These are phyloP conservation scores for Tolypocladium amazonense DNA, from an alignment of 2,329 filamentous ascomycete species.

Conservation along the genomic window DNA sequence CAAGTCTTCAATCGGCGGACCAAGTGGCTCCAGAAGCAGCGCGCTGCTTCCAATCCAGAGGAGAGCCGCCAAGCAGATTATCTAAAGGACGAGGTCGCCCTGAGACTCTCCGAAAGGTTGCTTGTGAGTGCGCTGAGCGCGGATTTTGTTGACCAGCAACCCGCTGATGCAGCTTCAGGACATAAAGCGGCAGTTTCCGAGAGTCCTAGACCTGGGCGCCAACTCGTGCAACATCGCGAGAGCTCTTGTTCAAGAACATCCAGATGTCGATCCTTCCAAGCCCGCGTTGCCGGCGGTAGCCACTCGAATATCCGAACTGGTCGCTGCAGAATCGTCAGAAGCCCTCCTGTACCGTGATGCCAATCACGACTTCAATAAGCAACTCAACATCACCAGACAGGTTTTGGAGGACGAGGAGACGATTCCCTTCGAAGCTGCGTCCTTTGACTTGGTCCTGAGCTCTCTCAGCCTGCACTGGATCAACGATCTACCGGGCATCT, in stretches of 20 bases:
- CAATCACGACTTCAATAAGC: conserved; percentile 60
- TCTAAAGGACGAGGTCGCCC: conserved; percentile 83
- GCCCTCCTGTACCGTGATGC: conserved; percentile 72
- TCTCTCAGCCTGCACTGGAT: conserved; percentile 92
- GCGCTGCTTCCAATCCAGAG: conserved; percentile 61
- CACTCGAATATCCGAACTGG: conserved; percentile 60
- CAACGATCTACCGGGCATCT: conserved; percentile 81
- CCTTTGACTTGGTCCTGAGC: conserved; percentile 84
- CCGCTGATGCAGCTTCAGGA: conserved; percentile 42
- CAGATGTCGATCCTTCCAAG: conserved; percentile 46
- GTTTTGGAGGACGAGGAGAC: conserved; percentile 66
- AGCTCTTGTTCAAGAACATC: conserved; percentile 61
- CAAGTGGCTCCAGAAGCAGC: conserved; percentile 88
- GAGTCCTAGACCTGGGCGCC: conserved; percentile 84
- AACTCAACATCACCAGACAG: conserved; percentile 61
- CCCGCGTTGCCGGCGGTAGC: conserved; percentile 57
- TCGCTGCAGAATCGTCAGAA: conserved; percentile 72
- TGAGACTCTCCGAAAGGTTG: conserved; percentile 72
- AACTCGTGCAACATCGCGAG: conserved; percentile 92
- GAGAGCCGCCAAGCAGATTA: conserved; percentile 78
- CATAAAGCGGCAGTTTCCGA: conserved; percentile 78
- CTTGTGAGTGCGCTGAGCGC: conserved; percentile 39
- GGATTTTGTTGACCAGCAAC: not conserved
- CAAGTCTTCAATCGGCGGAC: conserved; percentile 84
- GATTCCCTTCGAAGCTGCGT: conserved; percentile 62